Evolutionary conservation across 2,329 filamentous ascomycete genomes (phyloP), one percentile per base, ranked within the genome.

Genomic region (Dichotomopilus funicola): DNA sequence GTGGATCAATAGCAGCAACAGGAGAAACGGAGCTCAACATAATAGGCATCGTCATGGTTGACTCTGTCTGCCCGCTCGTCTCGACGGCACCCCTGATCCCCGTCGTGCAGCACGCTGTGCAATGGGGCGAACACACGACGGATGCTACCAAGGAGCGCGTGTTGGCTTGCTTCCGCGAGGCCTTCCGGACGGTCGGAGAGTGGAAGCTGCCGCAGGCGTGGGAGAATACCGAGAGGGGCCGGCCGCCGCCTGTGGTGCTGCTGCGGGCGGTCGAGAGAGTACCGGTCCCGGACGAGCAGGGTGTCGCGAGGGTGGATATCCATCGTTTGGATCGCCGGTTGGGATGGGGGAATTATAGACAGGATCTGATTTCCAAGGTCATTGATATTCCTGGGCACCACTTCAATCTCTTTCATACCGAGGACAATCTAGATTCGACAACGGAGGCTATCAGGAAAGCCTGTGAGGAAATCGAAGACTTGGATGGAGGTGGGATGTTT

Each of bases 351-450:
- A 49, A 59, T 7, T 79, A 82, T 45, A 67, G 73, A 27, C 68
- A 68, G 34, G 66, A 67, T 27, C 69, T 80, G 62, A 72, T 82
- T 9, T 64, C 66, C 33, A 65, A 72, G 10, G 69, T 79, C 1
- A 57, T 79, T n/a, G 73, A 78, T 9, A 68, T 81, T 1, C 70
- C 77, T 0, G 78, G 79, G 0, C 72, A 81, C 55, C 79, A 82
- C 59, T 82, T 77, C 58, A 71, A 71, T 52, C 66, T 79, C 41
- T 79, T 79, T 61, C 40, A 49, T 12, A 64, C 64, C 1, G 64
- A 63, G 38, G 61, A 62, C 0, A 58, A 65, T 4, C 53, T 70
- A 12, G 65, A 65, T 0, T 54, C 51, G 0, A 62, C 67, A 2
- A 68, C 66, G 1, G 58, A 56, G 33, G 63, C 57, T 49, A 51